Evolutionary conservation across 176 grass and related monocot species (phyloP), one percentile per base, ranked within the genome.

Genomic region (Triticum urartu): DNA sequence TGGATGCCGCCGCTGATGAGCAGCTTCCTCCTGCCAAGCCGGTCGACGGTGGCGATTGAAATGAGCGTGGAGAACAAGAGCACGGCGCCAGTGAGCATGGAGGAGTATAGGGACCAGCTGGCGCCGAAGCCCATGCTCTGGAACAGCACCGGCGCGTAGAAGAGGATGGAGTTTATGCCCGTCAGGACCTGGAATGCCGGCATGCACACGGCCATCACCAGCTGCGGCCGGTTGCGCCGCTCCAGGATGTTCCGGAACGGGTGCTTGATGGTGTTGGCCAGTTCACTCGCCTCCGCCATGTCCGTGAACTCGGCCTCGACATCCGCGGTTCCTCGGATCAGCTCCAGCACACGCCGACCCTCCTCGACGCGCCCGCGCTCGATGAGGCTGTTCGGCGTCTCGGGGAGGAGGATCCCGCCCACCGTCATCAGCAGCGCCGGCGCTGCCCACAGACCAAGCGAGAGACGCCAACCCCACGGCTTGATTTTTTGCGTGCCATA

Each of bases 131-230:
- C 95, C 91, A 98, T 91, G 95, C 86, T 98, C 86, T 95, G 93
- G 88, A 98, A 98, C 86, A 98, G 90, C 40, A 98, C 93, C 1
- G 95, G 95, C 60, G 95, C 95, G 36, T 98, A 98, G 90, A 98
- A 98, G 11, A 98, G 82, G 56, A 98, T 98, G 36, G 95, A 98
- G 88, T 98, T 98, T 63, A 98, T 98, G 3, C 95, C 93, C 4
- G 93, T 95, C 2, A 98, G 74, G 25, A 98, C 95, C 85, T 98
- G 95, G 80, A 98, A 98, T 58, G 91, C 81, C 11, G 95, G 95
- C 95, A 98, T 95, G 90, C 91, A 94, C 64, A 94, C 84, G 3
- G 93, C 95, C 93, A 98, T 98, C 52, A 90, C 88, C 72, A 98
- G 88, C 83, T 98, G 93, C 76, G 95, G 95, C 70, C 89, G 92